phyloP scores from a whole-genome alignment of 371 early-diverging fungal genomes.

The Mortierella sp. region DNA sequence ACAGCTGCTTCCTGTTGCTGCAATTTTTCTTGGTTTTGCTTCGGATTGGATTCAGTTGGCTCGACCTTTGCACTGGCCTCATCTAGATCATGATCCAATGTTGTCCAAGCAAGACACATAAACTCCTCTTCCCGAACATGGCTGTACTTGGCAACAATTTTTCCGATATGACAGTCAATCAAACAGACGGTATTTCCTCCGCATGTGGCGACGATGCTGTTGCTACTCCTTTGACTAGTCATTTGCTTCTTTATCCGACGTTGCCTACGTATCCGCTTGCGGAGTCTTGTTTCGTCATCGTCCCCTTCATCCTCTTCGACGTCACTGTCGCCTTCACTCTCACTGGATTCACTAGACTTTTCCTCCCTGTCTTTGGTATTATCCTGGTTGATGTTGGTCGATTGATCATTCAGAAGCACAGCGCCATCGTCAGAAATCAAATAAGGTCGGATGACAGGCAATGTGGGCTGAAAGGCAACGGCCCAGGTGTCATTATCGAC shows the following conservation, averaged over 20 bases:
- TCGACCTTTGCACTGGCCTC: background rate
- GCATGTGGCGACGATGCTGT: slow-evolving; percentile 57
- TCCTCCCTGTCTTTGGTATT: background rate
- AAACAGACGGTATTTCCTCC: slow-evolving; percentile 62
- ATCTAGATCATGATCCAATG: slow-evolving; percentile 20
- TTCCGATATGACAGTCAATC: slow-evolving; percentile 59
- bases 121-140: slow-evolving; percentile 68
- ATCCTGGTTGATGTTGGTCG: too few species aligned
- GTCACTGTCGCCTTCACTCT: background rate
- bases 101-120: slow-evolving; percentile 67
- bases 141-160: slow-evolving; percentile 64
- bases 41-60: background rate
- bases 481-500: slow-evolving; percentile 27
- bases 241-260: background rate
- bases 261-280: slow-evolving; percentile 7
- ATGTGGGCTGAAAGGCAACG: slow-evolving; percentile 39
- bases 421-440: background rate
- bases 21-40: slow-evolving; percentile 7
- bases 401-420: background rate
- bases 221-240: slow-evolving; percentile 10
- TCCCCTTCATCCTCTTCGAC: background rate
- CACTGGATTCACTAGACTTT: background rate
- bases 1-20: background rate
- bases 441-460: slow-evolving; percentile 16
- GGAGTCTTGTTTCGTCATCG: slow-evolving; percentile 1